Evolutionary conservation across 2,329 filamentous ascomycete species (phyloP), one percentile per base, ranked within the genome.

Genomic region (Scedosporium minutisporum): DNA sequence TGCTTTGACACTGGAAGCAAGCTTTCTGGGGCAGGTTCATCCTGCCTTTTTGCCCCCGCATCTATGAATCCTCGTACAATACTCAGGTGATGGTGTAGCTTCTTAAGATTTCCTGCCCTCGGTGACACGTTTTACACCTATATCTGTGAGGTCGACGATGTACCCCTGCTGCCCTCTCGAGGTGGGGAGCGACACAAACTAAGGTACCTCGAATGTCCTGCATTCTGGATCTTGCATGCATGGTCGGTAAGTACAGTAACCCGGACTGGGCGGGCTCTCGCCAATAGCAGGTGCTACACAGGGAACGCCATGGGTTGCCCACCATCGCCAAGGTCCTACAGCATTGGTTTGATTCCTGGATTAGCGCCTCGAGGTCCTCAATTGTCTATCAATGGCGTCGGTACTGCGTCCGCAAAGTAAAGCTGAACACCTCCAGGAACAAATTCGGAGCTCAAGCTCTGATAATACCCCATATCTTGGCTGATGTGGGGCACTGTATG

Each of bases 41-140:
- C 25, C 14, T 23, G 7, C 57, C 46, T 10, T n/a, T 41, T 41
- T 41, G 57, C 57, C 58, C 23, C 58, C 42, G 21, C 58, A 27
- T 29, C 21, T 42, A 48, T 14, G 27, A 29, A 46, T 18, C n/a
- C 58, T 60, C 58, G 58, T 46, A 51, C 58, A 60, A 60, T 29
- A 29, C 58, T 61, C 59, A 61, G 59, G 59, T 61, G 59, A 61
- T 44, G 59, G 42, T 6, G 29, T 27, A 29, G 46, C 23, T 46
- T 61, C 18, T 14, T 44, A 27, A 33, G 42, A 51, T 18, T 23
- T 23, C 51, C 23, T 23, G 23, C n/a, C 21, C 59, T 27, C 25
- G 7, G 59, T 61, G 42, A 61, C 59, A 51, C 51, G 10, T 46
- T 29, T 41, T 53, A 27, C 59, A 25, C 42, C 23, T 38, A 33